phyloP scores from a whole-genome alignment of 257 asterid genomes.

The Hygrophila difformis region DNA sequence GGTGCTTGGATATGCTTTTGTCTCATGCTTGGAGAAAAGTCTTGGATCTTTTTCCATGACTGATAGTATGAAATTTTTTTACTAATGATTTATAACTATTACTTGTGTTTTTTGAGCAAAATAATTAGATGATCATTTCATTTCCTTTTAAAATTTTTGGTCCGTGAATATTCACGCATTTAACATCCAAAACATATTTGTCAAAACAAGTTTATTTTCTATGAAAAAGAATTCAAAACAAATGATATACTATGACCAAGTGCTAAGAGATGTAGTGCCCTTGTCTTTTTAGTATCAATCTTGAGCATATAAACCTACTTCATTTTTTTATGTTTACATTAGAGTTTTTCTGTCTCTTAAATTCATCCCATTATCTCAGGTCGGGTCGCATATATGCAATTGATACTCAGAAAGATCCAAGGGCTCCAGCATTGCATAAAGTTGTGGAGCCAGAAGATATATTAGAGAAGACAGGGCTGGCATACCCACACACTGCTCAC shows the following conservation, averaged over 20 bases:
- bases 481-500: conserved; percentile 94
- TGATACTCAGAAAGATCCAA: conserved; percentile 73
- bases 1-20: background rate
- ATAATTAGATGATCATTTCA: too few species aligned
- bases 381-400: conserved; percentile 94
- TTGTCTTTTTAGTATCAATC: background rate
- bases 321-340: background rate
- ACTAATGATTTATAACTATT: background rate
- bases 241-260: too few species aligned
- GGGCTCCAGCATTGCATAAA: conserved; percentile 72
- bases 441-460: conserved; percentile 70
- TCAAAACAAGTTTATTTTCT: too few species aligned
- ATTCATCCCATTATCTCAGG: conserved; percentile 29
- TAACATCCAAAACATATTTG: too few species aligned
- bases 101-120: too few species aligned
- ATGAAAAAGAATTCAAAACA: too few species aligned
- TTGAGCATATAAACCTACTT: background rate
- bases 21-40: background rate
- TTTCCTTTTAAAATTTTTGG: too few species aligned
- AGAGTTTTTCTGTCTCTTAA: background rate
- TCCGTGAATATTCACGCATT: too few species aligned
- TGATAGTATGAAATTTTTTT: background rate
- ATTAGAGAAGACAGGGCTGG: conserved; percentile 76
- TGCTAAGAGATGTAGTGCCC: too few species aligned
- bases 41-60: too few species aligned